Conservation (phyloP, 805 yeast genomes). For the Saturnispora besseyi region DNA sequence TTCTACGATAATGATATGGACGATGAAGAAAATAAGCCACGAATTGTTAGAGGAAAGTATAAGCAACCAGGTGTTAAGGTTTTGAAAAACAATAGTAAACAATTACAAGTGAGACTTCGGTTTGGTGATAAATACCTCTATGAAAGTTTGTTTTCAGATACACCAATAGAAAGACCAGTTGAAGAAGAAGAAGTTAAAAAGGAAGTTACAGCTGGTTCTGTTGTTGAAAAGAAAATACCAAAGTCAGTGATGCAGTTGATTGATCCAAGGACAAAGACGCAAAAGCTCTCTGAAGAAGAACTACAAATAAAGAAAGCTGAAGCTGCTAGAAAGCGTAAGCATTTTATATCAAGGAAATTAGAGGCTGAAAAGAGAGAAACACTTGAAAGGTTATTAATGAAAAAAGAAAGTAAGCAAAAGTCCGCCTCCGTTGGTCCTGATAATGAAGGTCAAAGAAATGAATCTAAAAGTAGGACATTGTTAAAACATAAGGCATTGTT, state of each 20-base stretch:
- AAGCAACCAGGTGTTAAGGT: conserved; percentile 13
- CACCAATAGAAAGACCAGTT: not conserved
- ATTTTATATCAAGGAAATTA: conserved; percentile 67
- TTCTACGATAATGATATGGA: conserved; percentile 2
- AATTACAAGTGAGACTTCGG: conserved; percentile 1
- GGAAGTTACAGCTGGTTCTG: conserved; percentile 16
- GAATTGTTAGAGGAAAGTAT: conserved; percentile 17
- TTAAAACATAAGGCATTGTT: conserved; percentile 38
- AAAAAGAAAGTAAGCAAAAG: conserved; percentile 22
- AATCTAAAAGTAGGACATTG: conserved; percentile 27
- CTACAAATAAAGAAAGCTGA: conserved; percentile 75
- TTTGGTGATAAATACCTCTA: conserved; percentile 4
- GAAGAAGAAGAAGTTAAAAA: conserved; percentile 1
- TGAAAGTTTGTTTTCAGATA: not conserved
- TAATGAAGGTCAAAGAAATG: not conserved
- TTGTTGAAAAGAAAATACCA: conserved; percentile 12
- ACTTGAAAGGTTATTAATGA: conserved; percentile 61
- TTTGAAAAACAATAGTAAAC: not conserved
- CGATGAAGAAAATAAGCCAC: conserved; percentile 5
- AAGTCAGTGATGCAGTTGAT: conserved; percentile 29
- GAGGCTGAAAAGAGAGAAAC: conserved; percentile 95
- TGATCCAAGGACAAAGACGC: conserved; percentile 38
- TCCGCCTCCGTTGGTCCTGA: conserved; percentile 8
- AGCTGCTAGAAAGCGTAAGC: conserved; percentile 79
- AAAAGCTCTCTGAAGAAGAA: conserved; percentile 73